Conservation (phyloP, 2,329 filamentous ascomycete genomes). For the Aspergillus ibericus region DNA sequence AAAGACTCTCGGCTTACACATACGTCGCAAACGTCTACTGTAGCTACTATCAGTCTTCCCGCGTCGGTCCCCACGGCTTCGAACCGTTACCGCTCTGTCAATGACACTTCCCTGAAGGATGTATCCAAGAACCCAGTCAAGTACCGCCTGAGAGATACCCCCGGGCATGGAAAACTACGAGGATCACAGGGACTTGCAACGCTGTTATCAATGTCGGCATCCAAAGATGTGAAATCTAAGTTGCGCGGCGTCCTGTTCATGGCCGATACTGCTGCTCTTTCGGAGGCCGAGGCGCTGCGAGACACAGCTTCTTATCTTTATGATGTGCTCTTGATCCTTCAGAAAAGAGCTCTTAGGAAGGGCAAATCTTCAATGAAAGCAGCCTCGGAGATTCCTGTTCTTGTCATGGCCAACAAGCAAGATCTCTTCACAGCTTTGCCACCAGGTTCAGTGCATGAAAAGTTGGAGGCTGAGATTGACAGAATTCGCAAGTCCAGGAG, state of each 20-base stretch:
- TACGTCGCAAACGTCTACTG: slow-evolving; percentile 62
- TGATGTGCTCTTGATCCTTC: slow-evolving; percentile 79
- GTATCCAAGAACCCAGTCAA: slow-evolving; percentile 35
- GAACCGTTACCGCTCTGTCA: slow-evolving; percentile 64
- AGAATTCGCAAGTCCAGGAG: slow-evolving; percentile 73
- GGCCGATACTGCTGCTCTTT: slow-evolving; percentile 75
- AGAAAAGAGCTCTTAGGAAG: slow-evolving; percentile 64
- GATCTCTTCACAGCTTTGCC: slow-evolving; percentile 94
- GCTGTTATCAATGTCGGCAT: slow-evolving; percentile 32
- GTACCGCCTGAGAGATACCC: slow-evolving; percentile 66
- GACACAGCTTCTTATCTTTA: slow-evolving; percentile 83
- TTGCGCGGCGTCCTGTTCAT: slow-evolving; percentile 79
- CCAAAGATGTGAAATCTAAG: slow-evolving; percentile 37
- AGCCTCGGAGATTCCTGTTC: slow-evolving; percentile 65
- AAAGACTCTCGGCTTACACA: slow-evolving; percentile 51
- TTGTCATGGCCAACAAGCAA: slow-evolving; percentile 91
- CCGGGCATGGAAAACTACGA: slow-evolving; percentile 92
- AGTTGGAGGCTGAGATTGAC: slow-evolving; percentile 77
- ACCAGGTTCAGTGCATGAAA: slow-evolving; percentile 68
- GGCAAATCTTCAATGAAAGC: slow-evolving; percentile 56
- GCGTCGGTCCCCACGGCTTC: slow-evolving; percentile 54
- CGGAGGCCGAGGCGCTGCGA: slow-evolving; percentile 53
- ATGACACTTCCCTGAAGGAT: slow-evolving; percentile 66
- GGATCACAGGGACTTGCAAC: slow-evolving; percentile 53
- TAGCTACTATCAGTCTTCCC: slow-evolving; percentile 58